Conservation (phyloP, 768 basidiomycete genomes). For the Plicaturopsis crispa region DNA sequence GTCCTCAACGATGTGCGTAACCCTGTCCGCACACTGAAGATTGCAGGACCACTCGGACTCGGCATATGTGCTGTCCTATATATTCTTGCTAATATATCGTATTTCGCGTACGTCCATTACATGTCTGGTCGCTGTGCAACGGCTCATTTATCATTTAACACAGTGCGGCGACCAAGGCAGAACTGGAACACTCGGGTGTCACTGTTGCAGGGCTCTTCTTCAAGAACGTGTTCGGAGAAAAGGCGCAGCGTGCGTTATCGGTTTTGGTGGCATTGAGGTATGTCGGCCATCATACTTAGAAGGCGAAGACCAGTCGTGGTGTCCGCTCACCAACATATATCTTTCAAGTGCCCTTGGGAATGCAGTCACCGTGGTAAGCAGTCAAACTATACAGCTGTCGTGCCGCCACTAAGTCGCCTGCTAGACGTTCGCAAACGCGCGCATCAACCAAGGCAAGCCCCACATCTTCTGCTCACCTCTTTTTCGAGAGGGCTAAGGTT, state of each 20-base stretch:
- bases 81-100: conserved; percentile 49
- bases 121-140: too few species aligned
- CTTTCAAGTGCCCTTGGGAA: too few species aligned
- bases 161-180: conserved; percentile 40
- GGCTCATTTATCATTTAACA: too few species aligned
- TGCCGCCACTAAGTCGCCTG: too few species aligned
- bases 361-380: conserved; percentile 23
- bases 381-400: not conserved
- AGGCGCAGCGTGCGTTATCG: conserved; percentile 45
- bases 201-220: conserved; percentile 59
- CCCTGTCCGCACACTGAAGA: conserved; percentile 53
- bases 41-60: conserved; percentile 53
- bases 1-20: conserved; percentile 55
- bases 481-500: not conserved
- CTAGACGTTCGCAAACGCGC: conserved; percentile 42
- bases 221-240: conserved; percentile 44
- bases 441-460: conserved; percentile 40
- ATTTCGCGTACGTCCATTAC: too few species aligned
- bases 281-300: not conserved
- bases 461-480: not conserved
- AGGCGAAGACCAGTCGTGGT: conserved; percentile 7
- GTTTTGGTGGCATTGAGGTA: conserved; percentile 53
- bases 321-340: too few species aligned
- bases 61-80: conserved; percentile 46
- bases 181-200: conserved; percentile 40